phyloP scores from a whole-genome alignment of 352 stramenopile genomes.

The Globisporangium recalcitrans region DNA sequence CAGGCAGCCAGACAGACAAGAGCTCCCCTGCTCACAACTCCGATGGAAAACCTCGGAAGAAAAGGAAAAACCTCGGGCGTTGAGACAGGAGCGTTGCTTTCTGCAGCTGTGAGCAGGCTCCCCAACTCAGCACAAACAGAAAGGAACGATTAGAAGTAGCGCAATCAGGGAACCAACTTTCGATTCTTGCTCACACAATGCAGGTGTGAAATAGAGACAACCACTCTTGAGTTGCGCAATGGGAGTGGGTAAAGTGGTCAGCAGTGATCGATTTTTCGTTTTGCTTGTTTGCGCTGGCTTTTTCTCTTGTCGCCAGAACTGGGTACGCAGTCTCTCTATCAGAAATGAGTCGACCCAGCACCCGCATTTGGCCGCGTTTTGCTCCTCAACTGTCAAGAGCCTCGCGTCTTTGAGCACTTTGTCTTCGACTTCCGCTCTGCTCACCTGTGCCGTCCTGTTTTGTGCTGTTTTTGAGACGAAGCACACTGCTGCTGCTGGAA shows the following conservation, averaged over 20 bases:
- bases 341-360: background rate
- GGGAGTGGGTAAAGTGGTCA: constrained; percentile 10
- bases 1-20: background rate
- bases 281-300: constrained; percentile 1
- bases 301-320: background rate
- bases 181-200: background rate
- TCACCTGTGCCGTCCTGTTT: too few relatives aligned
- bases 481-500: background rate
- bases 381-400: background rate
- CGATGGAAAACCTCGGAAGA: background rate
- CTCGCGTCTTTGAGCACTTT: background rate
- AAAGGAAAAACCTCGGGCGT: constrained; percentile 1
- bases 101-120: background rate
- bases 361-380: background rate
- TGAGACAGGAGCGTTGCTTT: constrained; percentile 6
- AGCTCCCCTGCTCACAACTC: background rate
- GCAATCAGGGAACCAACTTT: background rate
- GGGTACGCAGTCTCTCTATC: background rate
- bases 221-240: background rate
- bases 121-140: background rate
- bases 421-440: background rate
- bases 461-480: constrained; percentile 4
- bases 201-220: background rate
- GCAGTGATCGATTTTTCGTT: constrained; percentile 1
- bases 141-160: background rate